These are phyloP conservation scores for Sporothrix schenckii DNA, from an alignment of 2,329 filamentous ascomycete genomes.

Conservation along the genomic window DNA sequence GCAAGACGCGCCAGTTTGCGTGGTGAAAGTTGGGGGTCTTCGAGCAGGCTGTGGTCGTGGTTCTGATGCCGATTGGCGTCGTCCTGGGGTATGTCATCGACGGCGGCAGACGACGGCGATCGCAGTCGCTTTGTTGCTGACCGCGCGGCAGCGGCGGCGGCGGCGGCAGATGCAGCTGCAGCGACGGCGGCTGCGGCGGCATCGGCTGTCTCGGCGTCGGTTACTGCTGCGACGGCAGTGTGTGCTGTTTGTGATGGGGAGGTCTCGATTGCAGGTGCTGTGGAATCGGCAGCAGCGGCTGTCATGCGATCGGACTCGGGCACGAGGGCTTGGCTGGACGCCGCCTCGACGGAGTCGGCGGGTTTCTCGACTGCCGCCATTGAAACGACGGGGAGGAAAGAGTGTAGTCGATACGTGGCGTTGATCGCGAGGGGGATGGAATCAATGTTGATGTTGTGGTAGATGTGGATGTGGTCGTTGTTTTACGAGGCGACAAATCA, in stretches of 20 bases:
- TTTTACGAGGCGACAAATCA: slow-evolving; percentile 13
- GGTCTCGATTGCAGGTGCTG: background rate
- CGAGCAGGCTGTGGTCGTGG: slow-evolving; percentile 33
- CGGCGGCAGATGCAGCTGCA: slow-evolving; percentile 42
- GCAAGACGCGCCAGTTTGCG: slow-evolving; percentile 58
- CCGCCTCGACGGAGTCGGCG: slow-evolving; percentile 56
- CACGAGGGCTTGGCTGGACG: slow-evolving; percentile 44
- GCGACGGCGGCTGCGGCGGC: slow-evolving; percentile 39
- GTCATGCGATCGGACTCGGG: slow-evolving; percentile 37
- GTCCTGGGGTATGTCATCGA: slow-evolving; percentile 30
- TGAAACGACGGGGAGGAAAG: slow-evolving; percentile 35
- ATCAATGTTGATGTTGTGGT: background rate
- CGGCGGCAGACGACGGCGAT: slow-evolving; percentile 44
- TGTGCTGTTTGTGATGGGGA: slow-evolving; percentile 33
- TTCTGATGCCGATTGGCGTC: slow-evolving; percentile 34
- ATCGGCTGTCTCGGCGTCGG: slow-evolving; percentile 25
- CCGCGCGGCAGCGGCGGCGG: slow-evolving; percentile 34
- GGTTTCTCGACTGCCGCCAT: slow-evolving; percentile 59
- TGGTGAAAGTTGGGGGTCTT: slow-evolving; percentile 51
- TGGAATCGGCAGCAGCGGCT: background rate
- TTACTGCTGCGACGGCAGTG: slow-evolving; percentile 38
- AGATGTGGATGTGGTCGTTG: background rate
- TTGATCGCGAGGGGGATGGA: background rate
- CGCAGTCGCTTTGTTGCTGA: slow-evolving; percentile 43
- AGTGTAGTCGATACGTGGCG: background rate